Percentiles rank a stretch among this genome's conserved stretches.
phyloP scores from a whole-genome alignment of 148 eudicot species.

The Rhododendron henanense region DNA sequence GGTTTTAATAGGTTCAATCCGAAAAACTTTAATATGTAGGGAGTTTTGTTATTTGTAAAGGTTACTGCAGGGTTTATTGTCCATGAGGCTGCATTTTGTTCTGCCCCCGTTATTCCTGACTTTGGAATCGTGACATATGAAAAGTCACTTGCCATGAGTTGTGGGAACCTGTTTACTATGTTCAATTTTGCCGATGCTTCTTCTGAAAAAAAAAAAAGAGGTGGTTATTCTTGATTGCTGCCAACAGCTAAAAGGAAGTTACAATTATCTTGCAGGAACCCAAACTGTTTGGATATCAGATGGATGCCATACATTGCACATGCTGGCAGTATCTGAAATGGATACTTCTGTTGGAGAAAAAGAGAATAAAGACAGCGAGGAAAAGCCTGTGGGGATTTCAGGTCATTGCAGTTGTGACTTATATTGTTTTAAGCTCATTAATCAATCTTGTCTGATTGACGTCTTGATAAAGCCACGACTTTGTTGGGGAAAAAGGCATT shows the following conservation, averaged over 20 bases:
- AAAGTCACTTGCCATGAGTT: background rate
- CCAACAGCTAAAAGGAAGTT: conserved; percentile 4
- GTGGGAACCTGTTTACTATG: background rate
- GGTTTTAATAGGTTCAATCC: background rate
- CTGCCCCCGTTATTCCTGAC: background rate
- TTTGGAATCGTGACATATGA: background rate
- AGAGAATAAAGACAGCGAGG: conserved; percentile 33
- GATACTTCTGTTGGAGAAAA: conserved; percentile 39
- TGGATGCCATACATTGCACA: conserved; percentile 58
- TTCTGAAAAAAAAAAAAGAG: background rate
- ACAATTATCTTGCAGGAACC: conserved; percentile 47
- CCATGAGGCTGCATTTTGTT: background rate
- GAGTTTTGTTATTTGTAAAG: background rate
- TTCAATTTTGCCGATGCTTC: background rate
- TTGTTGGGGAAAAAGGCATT: background rate
- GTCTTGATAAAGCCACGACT: background rate
- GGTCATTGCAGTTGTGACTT: conserved; percentile 31
- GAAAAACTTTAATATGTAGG: background rate
- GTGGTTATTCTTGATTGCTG: background rate
- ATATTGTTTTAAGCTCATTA: background rate
- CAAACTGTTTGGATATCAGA: conserved; percentile 77
- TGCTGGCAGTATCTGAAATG: conserved; percentile 36
- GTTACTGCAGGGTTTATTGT: background rate
- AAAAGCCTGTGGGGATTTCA: conserved; percentile 45
- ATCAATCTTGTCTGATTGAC: background rate